Base-by-base conservation (phyloP, 805 yeast genomes). In the Metahyphopichia silvanorum region DNA sequence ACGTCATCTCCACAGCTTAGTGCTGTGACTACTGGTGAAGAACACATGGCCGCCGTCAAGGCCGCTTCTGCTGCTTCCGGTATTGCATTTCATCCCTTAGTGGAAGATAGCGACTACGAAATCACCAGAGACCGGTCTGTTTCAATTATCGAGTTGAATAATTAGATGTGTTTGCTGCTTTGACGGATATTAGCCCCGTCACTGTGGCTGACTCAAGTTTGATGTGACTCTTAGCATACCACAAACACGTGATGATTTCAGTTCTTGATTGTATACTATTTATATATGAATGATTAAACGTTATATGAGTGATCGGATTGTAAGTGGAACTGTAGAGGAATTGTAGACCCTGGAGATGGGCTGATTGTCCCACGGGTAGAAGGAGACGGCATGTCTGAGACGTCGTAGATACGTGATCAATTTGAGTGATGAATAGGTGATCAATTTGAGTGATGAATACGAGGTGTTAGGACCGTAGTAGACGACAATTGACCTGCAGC, bases 1-100 rank as follows among this genome's bases (percentile, higher is more conserved):
- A 69, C 68, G 6, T 68, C 77, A 3, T 49, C 65, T 11, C 61
- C 66, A 13, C 25, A 34, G 22, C 32, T 47, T 15, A 31, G 20
- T 5, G 44, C 55, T 10, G 31, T 38, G 25, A 21, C 24, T 31
- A 15, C 42, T 39, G 28, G 34, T 18, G 29, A 26, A n/a, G 29
- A 16, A n/a, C 25, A 23, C 14, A 12, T 23, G 3, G 13, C 25
- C 13, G 25, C 25, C 14, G 25, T 23, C 13, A 26, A 14, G 15
- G 13, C 29, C n/a, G 29, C 29, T 18, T 7, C 29, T 14, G 11
- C 21, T n/a, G 15, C n/a, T 12, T 16, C 33, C 19, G 21, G 35
- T 18, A 11, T 32, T 20, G 18, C 21, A 12, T 27, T 27, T 22
- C 21, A 18, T 11, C 23, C 37, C 10, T 19, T 16, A 24, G 16